Base-by-base conservation (phyloP, 2,329 filamentous ascomycete species). In the Fusarium sp. region DNA sequence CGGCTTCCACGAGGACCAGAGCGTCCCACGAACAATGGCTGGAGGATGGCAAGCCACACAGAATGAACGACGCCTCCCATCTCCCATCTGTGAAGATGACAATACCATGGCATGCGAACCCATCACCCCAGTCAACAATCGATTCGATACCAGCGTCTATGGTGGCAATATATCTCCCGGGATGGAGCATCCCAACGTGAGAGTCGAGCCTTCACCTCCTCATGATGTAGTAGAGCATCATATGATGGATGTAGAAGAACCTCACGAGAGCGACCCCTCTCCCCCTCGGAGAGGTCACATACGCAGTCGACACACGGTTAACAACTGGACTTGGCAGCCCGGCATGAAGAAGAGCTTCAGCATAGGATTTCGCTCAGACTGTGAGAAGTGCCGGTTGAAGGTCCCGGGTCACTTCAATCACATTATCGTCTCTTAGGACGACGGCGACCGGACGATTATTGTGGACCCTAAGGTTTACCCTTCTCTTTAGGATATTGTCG, bases 361-460 rank as follows among this genome's bases (percentile, higher is more conserved):
- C 74, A 93, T 94, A 88, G 92, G 92, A 53, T 94, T 91, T 80
- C 84, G 92, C 68, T 86, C 89, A 14, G 92, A 93, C 78, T 94
- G 92, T 77, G 91, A 93, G 66, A 93, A 93, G 79, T 94, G 92
- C 80, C 86, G 86, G 46, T 84, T 87, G 76, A 92, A 90, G 76
- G 90, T 93, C 10, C 92, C 92, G 0, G 92, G 92, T 2, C 92
- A 94, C 77, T 94, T 93, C 76, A 93, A 92, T 75, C 92, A 94
- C 79, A 93, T 94, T 63, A 89, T 93, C 68, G 85, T 89, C 74
- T 88, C 87, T 49, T 89, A 88, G 83, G 68, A 74, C 27, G 74
- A 76, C 34, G 16, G 5, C 32, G 32, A 37, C 23, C 57, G 66
- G 54, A 74, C 65, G 27, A 70, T 63, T 59, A 58, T 80, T 37